Base-by-base conservation (phyloP, 2,329 filamentous ascomycete genomes). In the Fusarium tricinctum region DNA sequence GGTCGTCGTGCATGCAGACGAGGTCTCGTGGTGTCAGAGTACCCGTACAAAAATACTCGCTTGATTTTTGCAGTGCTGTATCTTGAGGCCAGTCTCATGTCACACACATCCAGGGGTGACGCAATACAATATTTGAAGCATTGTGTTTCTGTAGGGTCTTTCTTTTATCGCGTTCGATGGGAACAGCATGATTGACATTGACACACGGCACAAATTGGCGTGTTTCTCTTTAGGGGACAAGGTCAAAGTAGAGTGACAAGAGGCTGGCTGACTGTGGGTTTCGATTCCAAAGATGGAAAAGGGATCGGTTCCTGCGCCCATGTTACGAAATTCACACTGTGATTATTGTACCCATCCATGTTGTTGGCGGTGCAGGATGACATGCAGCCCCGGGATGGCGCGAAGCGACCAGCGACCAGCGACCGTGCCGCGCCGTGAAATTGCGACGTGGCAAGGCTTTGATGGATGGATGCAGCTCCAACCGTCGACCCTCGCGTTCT, bases 381-480 rank as follows among this genome's bases (percentile, higher is more conserved):
- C 71, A 75, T 74, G 71, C 73, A 75, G 71, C 61, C 73, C 54
- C 56, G 70, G 68, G 69, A 74, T 74, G 73, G 72, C 72, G 72
- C 59, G 58, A 73, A 73, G 71, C 66, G 66, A 42, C 60, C 59
- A 73, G 71, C 66, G 60, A 42, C 65, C 59, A 63, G 71, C 53
- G 61, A 68, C 68, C 68, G 71, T 66, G 70, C 70, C 73, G 72
- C 72, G 62, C 73, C 72, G 68, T 69, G 59, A 75, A 71, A 75
- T 74, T 74, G 72, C 72, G 72, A 75, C 73, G 72, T 75, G 72
- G 73, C 73, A 73, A 38, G 66, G 48, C 66, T 59, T 56, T 56
- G 61, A 39, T 69, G 66, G 66, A 67, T 63, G 43, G 56, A 64
- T 52, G 51, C 56, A 49, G 51, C 50, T 69, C 54, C 57, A 58